Evolutionary conservation across 1,284 basidiomycete species (phyloP).

Genomic region (Anthracocystis panici-leucophaei): DNA sequence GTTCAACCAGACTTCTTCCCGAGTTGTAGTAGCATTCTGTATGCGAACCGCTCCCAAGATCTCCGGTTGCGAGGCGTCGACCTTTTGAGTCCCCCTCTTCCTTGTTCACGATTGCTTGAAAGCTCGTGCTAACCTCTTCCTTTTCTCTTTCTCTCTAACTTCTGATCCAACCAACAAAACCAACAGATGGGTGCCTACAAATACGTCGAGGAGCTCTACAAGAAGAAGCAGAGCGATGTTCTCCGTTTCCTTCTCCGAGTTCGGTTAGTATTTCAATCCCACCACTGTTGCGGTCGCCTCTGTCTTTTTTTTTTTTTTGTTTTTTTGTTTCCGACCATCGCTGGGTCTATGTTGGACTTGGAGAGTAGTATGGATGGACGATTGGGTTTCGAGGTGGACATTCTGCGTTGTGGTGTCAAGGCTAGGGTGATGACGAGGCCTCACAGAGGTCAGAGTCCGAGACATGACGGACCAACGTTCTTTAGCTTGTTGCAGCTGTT

Average conservation of each 20-base stretch:
- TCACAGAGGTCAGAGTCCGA: not conserved
- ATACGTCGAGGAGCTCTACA: conserved; percentile 89
- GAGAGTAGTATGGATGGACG: not conserved
- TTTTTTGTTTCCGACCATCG: not conserved
- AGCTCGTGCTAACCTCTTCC: conserved; percentile 48
- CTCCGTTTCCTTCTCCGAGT: conserved; percentile 98
- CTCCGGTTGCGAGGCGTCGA: conserved; percentile 37
- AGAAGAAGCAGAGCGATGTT: conserved; percentile 89
- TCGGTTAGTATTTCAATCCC: conserved; percentile 74
- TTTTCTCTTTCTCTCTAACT: conserved; percentile 10
- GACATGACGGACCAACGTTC: no score
- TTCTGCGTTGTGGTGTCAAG: not conserved
- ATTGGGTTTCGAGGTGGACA: not conserved
- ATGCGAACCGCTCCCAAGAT: conserved; percentile 39
- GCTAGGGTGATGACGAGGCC: not conserved
- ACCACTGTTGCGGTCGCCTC: not conserved
- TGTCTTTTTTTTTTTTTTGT: no score
- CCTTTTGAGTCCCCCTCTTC: conserved; percentile 39
- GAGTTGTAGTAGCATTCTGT: conserved; percentile 46
- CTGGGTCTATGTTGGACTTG: not conserved
- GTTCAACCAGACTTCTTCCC: conserved; percentile 1
- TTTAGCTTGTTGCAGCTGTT: not conserved
- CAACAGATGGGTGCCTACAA: conserved; percentile 80
- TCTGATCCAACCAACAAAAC: not conserved
- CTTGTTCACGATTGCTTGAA: conserved; percentile 53